phyloP scores from a whole-genome alignment of 305 asterid species.

The Coffea humblotiana region DNA sequence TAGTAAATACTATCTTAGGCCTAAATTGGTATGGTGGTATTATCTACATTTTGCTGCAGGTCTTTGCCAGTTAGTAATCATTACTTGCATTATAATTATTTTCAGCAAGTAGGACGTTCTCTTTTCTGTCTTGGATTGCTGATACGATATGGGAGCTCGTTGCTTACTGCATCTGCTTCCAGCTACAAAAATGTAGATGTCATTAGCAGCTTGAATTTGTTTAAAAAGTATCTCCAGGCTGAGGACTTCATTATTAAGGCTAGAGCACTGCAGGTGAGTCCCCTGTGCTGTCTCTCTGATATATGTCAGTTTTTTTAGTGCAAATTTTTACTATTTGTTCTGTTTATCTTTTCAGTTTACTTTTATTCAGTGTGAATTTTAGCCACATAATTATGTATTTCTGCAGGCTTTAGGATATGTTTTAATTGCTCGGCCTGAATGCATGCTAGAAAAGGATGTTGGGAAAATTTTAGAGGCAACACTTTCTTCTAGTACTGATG shows the following conservation, averaged over 20 bases:
- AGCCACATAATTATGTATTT: constrained; percentile 28
- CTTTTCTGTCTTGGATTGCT: constrained; percentile 98
- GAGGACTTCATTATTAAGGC: constrained; percentile 84
- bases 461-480: constrained; percentile 72
- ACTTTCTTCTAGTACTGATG: constrained; percentile 60
- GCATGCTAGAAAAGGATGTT: constrained; percentile 87
- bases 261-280: constrained; percentile 85
- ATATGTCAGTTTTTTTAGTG: not conserved
- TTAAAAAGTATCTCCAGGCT: constrained; percentile 87
- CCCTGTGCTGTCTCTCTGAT: not conserved
- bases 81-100: constrained; percentile 7
- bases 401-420: constrained; percentile 92
- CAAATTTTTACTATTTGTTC: not conserved
- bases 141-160: constrained; percentile 85
- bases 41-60: not conserved
- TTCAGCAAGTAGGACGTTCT: constrained; percentile 95
- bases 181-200: constrained; percentile 59
- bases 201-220: constrained; percentile 61
- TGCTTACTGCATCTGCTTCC: constrained; percentile 56
- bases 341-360: constrained; percentile 1
- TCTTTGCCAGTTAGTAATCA: not conserved
- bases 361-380: constrained; percentile 15
- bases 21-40: not conserved
- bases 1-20: not conserved
- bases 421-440: constrained; percentile 86